A percentile compares a stretch with the other conserved stretches of the same genome.
These are phyloP conservation scores for Candida pseudocylindracea DNA, from an alignment of 1,139 yeast genomes.

Conservation along the genomic window DNA sequence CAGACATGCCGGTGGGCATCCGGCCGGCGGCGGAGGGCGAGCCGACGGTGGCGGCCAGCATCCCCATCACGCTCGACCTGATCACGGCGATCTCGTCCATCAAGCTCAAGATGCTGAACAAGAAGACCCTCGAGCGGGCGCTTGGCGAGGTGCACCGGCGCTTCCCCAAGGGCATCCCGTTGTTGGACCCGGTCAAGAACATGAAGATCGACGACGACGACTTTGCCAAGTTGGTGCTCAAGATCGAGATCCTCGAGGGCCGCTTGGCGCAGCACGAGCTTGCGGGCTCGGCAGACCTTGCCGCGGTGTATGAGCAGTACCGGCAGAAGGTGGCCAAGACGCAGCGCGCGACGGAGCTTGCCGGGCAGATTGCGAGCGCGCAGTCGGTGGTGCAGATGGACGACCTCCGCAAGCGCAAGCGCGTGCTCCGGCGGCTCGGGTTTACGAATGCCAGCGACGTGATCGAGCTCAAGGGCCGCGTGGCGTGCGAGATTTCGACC, in stretches of 20 bases:
- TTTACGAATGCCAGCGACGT: slow-evolving; percentile 70
- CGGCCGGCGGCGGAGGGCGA: slow-evolving; percentile 64
- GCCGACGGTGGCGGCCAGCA: slow-evolving; percentile 48
- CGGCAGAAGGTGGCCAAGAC: slow-evolving; percentile 44
- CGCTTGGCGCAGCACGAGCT: slow-evolving; percentile 54
- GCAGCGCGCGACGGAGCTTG: slow-evolving; percentile 35
- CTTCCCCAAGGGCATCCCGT: slow-evolving; percentile 63
- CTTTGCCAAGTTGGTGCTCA: slow-evolving; percentile 45
- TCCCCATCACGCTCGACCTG: slow-evolving; percentile 69
- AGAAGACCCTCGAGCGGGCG: slow-evolving; percentile 58
- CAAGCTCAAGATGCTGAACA: slow-evolving; percentile 65
- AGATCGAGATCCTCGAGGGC: slow-evolving; percentile 62
- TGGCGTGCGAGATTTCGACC: slow-evolving; percentile 89
- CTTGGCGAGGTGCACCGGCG: slow-evolving; percentile 9
- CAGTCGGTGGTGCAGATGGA: slow-evolving; percentile 86
- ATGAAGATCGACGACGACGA: slow-evolving; percentile 80
- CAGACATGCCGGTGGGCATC: slow-evolving; percentile 68
- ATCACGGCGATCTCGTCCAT: slow-evolving; percentile 59
- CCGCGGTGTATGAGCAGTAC: slow-evolving; percentile 22
- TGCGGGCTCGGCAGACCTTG: slow-evolving; percentile 36
- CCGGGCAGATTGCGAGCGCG: slow-evolving; percentile 48
- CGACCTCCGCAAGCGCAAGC: slow-evolving; percentile 76
- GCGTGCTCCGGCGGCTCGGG: slow-evolving; percentile 66
- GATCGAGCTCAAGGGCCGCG: slow-evolving; percentile 80
- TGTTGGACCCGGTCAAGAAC: slow-evolving; percentile 72